Percentiles rank a stretch among this genome's conserved stretches.
Conservation (phyloP, 768 basidiomycete genomes). For the Wakefieldia striispora region DNA sequence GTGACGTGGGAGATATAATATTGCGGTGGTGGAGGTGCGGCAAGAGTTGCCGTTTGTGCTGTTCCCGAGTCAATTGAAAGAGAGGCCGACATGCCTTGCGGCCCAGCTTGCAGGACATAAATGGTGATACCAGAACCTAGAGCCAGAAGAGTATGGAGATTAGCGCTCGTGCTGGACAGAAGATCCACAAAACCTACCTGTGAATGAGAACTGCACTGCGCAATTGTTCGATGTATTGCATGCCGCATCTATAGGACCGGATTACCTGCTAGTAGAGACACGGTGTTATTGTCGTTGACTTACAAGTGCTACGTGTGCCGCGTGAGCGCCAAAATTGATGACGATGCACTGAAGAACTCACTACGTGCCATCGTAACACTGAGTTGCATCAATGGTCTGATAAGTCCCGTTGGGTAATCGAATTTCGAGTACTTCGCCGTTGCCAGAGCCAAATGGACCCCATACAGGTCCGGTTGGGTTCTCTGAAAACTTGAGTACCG, state of each 20-base stretch:
- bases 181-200: slow-evolving; percentile 6
- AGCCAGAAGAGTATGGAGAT: neutral
- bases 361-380: slow-evolving; percentile 26
- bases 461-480: slow-evolving; percentile 29
- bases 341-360: slow-evolving; percentile 9
- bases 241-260: slow-evolving; percentile 17
- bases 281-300: neutral
- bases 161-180: too few species aligned
- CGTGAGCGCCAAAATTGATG: slow-evolving; percentile 5
- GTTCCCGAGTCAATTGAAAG: slow-evolving; percentile 24
- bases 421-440: slow-evolving; percentile 17
- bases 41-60: slow-evolving; percentile 22
- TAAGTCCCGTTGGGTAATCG: slow-evolving; percentile 27
- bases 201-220: slow-evolving; percentile 25
- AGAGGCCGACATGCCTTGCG: slow-evolving; percentile 27
- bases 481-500: slow-evolving; percentile 23
- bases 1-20: slow-evolving; percentile 22
- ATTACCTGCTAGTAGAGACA: neutral
- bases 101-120: slow-evolving; percentile 29
- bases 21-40: slow-evolving; percentile 20
- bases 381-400: slow-evolving; percentile 19
- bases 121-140: slow-evolving; percentile 28
- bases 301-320: slow-evolving; percentile 20
- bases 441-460: slow-evolving; percentile 25
- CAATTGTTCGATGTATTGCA: slow-evolving; percentile 24